Evolutionary conservation across 2,329 filamentous ascomycete species (phyloP), one percentile per base, ranked within the genome.

Genomic region (Allantophomopsis cytisporea): DNA sequence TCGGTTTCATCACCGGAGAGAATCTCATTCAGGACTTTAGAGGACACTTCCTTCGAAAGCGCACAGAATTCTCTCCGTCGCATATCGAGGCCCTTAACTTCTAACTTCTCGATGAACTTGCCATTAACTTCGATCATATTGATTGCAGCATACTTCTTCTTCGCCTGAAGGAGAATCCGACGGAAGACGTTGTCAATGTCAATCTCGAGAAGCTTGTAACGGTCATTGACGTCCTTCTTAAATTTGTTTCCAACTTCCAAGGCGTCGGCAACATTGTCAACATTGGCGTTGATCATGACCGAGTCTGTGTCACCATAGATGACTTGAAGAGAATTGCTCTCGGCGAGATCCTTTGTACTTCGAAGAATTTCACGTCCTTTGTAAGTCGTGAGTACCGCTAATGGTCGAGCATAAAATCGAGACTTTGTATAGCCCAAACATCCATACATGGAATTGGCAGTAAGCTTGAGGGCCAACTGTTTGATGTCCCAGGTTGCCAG

Each of bases 251-350:
- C 93, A 38, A 98, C 83, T 55, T 83, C 88, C 51, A 95, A 66
- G 2, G 91, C 91, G 52, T 94, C 87, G 23, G 83, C 77, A 21
- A 96, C 83, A 48, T 83, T 94, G 60, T 95, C 85, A 40, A 91
- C 87, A 54, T 96, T 96, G 46, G 91, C 94, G 55, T 98, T 98
- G 67, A 98, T 96, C 91, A 98, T 98, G 62, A 98, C 91, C 7
- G 91, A 98, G 61, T 98, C 91, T 11, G 91, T 98, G 62, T 98
- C 91, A 65, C 91, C 91, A 52, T 98, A 98, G 46, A 98, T 96
- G 58, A 98, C 91, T 54, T 91, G 83, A 21, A 98, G 72, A 43
- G 87, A 80, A 50, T 83, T 88, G 52, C 77, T 84, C 61, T 98
- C 91, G 8, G 91, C 91, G 45, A 98, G 73, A 39, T 94, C 88